Base-by-base conservation (phyloP, 2,329 filamentous ascomycete genomes). In the Pseudocercospora fijiensis region DNA sequence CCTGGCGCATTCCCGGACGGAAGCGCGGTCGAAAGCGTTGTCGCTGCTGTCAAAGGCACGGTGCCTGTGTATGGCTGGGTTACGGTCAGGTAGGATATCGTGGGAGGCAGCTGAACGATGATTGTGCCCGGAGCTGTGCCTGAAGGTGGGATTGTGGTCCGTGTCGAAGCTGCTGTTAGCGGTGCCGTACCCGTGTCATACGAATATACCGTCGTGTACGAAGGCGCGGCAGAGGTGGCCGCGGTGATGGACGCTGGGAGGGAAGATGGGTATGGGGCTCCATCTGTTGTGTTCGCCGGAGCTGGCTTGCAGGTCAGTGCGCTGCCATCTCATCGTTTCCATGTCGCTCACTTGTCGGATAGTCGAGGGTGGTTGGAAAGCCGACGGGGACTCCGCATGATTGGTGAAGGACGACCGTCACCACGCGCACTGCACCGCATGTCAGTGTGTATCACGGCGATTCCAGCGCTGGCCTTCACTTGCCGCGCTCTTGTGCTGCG, bases 1-100 rank as follows among this genome's bases (percentile, higher is more conserved):
- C 51, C 51, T 10, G 51, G 26, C 26, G 11, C n/a, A 33, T 55
- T 55, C 22, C 51, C 51, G 22, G n/a, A 18, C 1, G 51, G 51
- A 9, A 33, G 24, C 13, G n/a, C 26, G 9, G 51, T 55, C 24
- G 51, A 55, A 13, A 33, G 43, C 9, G 51, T 55, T 28, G 51
- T 55, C 9, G 28, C 28, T 26, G 56, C 28, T 16, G 56, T 58
- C 56, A 45, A 18, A 2, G 62, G 86, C 78, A 13, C 86, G 87
- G 70, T 87, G 86, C 65, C 96, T 82, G 79, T 93, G 96, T 67
- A 96, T 91, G 10, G 89, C 90, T 68, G 92, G 91, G 78, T 92
- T 87, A 76, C 90, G 97, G 80, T 96, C 95, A 0, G 85, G 90
- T 79, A 96, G 96, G 18, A 22, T 24, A 26, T 26, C 18, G 18